Base-by-base conservation (phyloP, 1,284 basidiomycete genomes). In the Athelia sp. region DNA sequence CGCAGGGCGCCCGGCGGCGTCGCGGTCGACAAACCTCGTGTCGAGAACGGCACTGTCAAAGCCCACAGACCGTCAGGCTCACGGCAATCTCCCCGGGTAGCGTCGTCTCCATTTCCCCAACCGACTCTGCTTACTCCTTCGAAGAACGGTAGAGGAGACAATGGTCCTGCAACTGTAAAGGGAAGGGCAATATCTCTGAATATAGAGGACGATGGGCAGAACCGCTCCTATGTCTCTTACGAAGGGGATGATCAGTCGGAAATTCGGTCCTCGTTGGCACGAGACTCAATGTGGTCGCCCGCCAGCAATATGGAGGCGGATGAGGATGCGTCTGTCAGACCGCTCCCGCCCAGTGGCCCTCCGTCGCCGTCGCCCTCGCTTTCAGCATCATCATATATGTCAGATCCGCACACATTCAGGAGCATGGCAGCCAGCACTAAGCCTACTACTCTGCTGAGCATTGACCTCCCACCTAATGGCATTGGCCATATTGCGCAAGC, bases 401-500 rank as follows among this genome's bases (percentile, higher is more conserved):
- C 86, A 14, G 78, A 90, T 61, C 77, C 85, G n/a, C 78, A 82
- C 46, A 90, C 87, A 3, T 87, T 90, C 70, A 75, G 78, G 61
- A 90, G 86, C 61, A 84, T 88, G 58, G 81, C 89, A 19, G 90
- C 92, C 0, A 93, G 90, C 61, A 98, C 95, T 4, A 98, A 98
- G 66, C 95, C 93, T 2, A 98, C 95, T 2, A 98, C 95, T 0
- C 68, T 97, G 22, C 77, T 97, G 40, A 93, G 90, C 57, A 81
- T 96, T 52, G 94, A 98, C 60, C 69, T 92, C 15, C 79, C 79
- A 36, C 78, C 82, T 4, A 82, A 80, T 52, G 82, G 87, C 14
- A 85, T 92, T 74, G 94, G 86, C 8, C 93, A 94, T 68, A 98
- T 97, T 56, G 93, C 93, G 3, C 89, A 95, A 62, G 87, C 83